Percentiles rank a stretch among this genome's conserved stretches.
These are phyloP conservation scores for Backusella mclennaniae DNA, from an alignment of 192 early-diverging fungal genomes.

Conservation along the genomic window DNA sequence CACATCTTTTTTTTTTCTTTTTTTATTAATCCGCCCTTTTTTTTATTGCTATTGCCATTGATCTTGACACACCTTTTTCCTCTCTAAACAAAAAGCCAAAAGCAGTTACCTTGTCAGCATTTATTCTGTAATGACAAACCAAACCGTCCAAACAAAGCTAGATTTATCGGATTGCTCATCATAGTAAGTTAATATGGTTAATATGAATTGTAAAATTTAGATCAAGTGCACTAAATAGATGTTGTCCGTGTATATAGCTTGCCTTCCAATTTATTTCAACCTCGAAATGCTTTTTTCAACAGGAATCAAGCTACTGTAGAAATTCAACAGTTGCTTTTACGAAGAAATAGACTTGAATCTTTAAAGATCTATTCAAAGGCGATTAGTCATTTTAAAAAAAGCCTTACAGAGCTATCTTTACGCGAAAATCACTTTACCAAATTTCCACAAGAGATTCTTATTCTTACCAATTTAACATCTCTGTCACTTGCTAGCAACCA, in stretches of 20 bases:
- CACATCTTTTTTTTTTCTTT: not conserved
- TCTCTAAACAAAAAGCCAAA: not conserved
- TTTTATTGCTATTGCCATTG: not conserved
- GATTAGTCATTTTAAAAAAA: slow-evolving; percentile 21
- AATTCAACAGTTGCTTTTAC: slow-evolving; percentile 18
- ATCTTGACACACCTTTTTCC: not conserved
- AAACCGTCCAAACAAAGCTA: not conserved
- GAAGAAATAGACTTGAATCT: slow-evolving; percentile 20
- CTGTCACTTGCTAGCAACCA: slow-evolving; percentile 43
- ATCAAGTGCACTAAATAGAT: too few species aligned
- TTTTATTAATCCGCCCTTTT: not conserved
- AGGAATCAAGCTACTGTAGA: not conserved
- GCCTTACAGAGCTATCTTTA: slow-evolving; percentile 39
- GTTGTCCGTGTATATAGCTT: not conserved
- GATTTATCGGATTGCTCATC: slow-evolving; percentile 13
- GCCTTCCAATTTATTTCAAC: slow-evolving; percentile 16
- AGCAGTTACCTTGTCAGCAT: not conserved
- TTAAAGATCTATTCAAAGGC: slow-evolving; percentile 15
- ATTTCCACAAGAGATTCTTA: slow-evolving; percentile 35
- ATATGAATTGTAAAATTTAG: not conserved
- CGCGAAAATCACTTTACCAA: slow-evolving; percentile 37
- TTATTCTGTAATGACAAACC: not conserved
- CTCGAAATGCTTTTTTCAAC: not conserved
- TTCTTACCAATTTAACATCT: slow-evolving; percentile 40
- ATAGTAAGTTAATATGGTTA: not conserved